Conservation (phyloP, 2,329 filamentous ascomycete genomes). For the Xylaria sp. region DNA sequence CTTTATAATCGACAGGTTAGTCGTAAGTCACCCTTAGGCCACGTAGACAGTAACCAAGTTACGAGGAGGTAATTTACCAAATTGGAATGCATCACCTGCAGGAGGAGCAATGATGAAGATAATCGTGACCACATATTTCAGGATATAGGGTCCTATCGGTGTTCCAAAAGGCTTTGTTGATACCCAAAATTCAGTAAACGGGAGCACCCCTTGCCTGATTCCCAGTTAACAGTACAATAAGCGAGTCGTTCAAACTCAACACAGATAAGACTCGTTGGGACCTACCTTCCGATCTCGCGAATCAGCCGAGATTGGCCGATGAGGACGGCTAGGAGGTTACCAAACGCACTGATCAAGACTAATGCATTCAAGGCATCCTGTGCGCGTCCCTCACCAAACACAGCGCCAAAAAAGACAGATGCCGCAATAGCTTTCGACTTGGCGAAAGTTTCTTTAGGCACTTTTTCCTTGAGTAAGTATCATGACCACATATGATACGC, state of each 20-base stretch:
- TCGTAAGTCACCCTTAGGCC: slow-evolving; percentile 21
- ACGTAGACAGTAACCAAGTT: background rate
- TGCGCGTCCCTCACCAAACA: slow-evolving; percentile 63
- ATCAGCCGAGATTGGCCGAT: slow-evolving; percentile 67
- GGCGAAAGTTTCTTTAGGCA: slow-evolving; percentile 63
- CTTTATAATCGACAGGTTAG: slow-evolving; percentile 47
- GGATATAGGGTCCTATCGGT: slow-evolving; percentile 66
- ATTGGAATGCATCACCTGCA: slow-evolving; percentile 72
- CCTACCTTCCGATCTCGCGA: slow-evolving; percentile 67
- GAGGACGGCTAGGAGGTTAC: slow-evolving; percentile 66
- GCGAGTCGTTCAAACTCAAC: background rate
- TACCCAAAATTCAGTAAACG: slow-evolving; percentile 68
- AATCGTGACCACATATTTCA: slow-evolving; percentile 67
- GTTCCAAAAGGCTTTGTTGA: slow-evolving; percentile 72
- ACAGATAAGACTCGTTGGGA: background rate
- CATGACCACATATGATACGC: slow-evolving; percentile 25
- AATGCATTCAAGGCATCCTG: slow-evolving; percentile 66
- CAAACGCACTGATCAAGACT: slow-evolving; percentile 67
- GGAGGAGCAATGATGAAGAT: slow-evolving; percentile 71
- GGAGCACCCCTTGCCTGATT: slow-evolving; percentile 67
- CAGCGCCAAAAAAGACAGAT: slow-evolving; percentile 66
- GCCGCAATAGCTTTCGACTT: slow-evolving; percentile 64
- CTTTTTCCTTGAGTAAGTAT: slow-evolving; percentile 39
- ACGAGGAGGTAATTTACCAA: slow-evolving; percentile 53
- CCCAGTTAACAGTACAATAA: background rate